These are phyloP conservation scores for Vitis rupestris DNA, from an alignment of 164 flowering plant genomes.

Conservation along the genomic window DNA sequence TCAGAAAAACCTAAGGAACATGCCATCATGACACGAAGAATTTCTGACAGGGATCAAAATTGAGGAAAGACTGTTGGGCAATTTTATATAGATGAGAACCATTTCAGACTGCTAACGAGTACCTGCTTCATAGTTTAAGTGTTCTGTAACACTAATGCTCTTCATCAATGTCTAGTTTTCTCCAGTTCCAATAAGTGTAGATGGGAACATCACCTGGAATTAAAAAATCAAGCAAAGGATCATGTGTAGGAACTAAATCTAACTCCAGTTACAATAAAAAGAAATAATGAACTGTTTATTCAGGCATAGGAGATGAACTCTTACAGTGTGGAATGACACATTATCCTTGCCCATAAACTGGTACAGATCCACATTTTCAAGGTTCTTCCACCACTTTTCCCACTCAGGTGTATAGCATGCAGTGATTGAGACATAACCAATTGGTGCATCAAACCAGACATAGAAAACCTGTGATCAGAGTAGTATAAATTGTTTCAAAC, in stretches of 20 bases:
- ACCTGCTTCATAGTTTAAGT: conserved; percentile 92
- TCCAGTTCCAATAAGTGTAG: conserved; percentile 82
- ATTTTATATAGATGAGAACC: neutral
- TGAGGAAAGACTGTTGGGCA: too few species aligned
- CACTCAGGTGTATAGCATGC: conserved; percentile 81
- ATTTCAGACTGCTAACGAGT: neutral
- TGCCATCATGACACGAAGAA: too few species aligned
- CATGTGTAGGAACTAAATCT: too few species aligned
- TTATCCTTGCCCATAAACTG: conserved; percentile 99
- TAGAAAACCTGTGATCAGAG: conserved; percentile 65
- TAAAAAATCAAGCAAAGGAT: neutral
- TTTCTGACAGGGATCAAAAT: too few species aligned
- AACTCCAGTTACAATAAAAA: neutral
- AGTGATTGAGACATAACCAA: conserved; percentile 93
- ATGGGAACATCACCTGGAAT: conserved; percentile 89
- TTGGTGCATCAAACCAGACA: conserved; percentile 99
- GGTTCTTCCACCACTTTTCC: conserved; percentile 99
- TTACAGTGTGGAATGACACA: conserved; percentile 96
- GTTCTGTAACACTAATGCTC: conserved; percentile 91
- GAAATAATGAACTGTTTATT: too few species aligned
- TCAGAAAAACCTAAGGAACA: neutral
- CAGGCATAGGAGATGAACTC: neutral
- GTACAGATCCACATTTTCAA: conserved; percentile 85
- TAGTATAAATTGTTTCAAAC: neutral
- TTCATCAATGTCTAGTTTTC: conserved; percentile 96